Conservation (phyloP, 2,329 filamentous ascomycete genomes). For the Xylariaceae sp. region DNA sequence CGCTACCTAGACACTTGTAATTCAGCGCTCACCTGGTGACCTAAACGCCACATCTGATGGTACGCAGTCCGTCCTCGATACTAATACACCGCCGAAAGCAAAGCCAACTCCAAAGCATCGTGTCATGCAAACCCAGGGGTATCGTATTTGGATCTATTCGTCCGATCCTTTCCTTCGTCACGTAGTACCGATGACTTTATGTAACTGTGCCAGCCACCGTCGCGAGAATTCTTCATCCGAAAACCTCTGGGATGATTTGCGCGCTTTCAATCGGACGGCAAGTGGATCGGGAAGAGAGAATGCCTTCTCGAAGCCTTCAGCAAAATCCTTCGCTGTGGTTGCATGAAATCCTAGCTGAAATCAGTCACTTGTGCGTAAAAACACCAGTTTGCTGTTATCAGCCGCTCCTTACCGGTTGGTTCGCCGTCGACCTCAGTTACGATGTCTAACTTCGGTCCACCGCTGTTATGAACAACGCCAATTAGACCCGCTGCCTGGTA, state of each 20-base stretch:
- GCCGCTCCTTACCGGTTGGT: constrained; percentile 61
- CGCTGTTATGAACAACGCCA: constrained; percentile 87
- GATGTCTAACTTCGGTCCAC: constrained; percentile 91
- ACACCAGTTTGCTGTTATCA: background rate
- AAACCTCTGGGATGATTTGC: constrained; percentile 77
- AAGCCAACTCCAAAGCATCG: constrained; percentile 12
- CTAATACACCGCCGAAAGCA: constrained; percentile 5
- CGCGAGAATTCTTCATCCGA: constrained; percentile 81
- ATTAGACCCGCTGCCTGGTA: constrained; percentile 95
- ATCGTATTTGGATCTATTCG: constrained; percentile 1
- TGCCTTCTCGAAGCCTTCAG: constrained; percentile 74
- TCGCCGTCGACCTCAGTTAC: constrained; percentile 76
- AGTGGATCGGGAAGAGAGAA: constrained; percentile 69
- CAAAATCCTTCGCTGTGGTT: constrained; percentile 74
- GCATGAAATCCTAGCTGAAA: constrained; percentile 75
- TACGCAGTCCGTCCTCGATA: too few relatives aligned
- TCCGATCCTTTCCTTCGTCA: constrained; percentile 5
- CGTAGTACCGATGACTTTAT: constrained; percentile 60
- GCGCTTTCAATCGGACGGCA: constrained; percentile 71
- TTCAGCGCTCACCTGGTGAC: too few relatives aligned
- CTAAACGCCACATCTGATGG: too few relatives aligned
- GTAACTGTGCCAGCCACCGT: constrained; percentile 75
- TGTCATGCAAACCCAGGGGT: constrained; percentile 12
- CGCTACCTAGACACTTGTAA: too few relatives aligned
- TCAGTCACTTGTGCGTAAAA: background rate